Conservation (phyloP, 345 rosid species). For the Diplotaxis tenuifolia region DNA sequence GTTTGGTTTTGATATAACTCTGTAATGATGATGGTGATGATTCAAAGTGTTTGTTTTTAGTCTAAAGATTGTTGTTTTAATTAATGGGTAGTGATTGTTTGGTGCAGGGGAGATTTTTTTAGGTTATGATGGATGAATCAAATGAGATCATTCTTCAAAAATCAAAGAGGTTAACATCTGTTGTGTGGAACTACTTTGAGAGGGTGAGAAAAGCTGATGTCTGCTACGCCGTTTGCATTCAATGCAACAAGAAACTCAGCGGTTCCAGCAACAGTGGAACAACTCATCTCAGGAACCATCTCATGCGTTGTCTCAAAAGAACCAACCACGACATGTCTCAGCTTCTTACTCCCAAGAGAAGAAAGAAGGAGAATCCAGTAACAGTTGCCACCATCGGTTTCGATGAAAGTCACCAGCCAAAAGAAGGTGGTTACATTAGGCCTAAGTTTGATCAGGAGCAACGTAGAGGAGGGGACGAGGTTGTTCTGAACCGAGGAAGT, state of each 20-base stretch:
- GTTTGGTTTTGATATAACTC: conserved; percentile 8
- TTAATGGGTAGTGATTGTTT: conserved; percentile 12
- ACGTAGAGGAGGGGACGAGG: conserved; percentile 57
- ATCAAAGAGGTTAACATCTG: conserved; percentile 84
- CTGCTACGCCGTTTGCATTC: conserved; percentile 83
- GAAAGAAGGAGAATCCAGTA: conserved; percentile 65
- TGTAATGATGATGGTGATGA: background rate
- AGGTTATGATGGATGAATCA: conserved; percentile 67
- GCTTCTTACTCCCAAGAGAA: conserved; percentile 70
- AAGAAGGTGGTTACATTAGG: conserved; percentile 56
- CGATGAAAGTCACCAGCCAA: conserved; percentile 70
- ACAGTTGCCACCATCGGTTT: conserved; percentile 52
- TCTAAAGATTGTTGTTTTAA: conserved; percentile 32
- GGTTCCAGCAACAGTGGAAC: conserved; percentile 98
- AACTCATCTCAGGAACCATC: conserved; percentile 92
- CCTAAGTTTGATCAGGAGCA: conserved; percentile 75
- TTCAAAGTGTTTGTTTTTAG: background rate
- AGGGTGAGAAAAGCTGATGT: conserved; percentile 82
- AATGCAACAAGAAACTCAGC: conserved; percentile 87
- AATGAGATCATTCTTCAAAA: too few species aligned
- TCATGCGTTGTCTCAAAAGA: too few species aligned
- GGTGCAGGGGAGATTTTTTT: background rate
- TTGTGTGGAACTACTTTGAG: conserved; percentile 95
- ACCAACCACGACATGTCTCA: too few species aligned
- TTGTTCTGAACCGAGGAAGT: conserved; percentile 51